Evolutionary conservation across 2,329 filamentous ascomycete species (phyloP), one percentile per base, ranked within the genome.

Genomic region (Fusarium setosum): DNA sequence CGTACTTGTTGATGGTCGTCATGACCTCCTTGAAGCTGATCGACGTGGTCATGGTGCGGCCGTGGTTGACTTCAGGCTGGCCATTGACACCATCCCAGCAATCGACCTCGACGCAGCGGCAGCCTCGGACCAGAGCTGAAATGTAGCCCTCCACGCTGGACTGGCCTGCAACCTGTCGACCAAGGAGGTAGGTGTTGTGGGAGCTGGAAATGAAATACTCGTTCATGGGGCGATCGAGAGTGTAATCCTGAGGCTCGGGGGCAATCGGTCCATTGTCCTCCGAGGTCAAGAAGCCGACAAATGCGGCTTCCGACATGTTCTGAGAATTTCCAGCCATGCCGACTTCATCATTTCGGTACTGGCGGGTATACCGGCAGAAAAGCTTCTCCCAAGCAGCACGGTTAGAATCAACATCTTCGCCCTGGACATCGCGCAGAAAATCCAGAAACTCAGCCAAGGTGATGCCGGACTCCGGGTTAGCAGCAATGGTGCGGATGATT

Each of bases 161-260:
- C 41, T 92, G 88, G 24, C 95, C 95, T 11, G 90, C 91, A 3
- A 98, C 90, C 76, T 99, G 96, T 53, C 94, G 90, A 13, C 96
- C 96, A 5, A 96, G 84, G 1, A 99, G 89, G 73, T 99, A 99
- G 0, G 96, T 99, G 79, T 99, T 99, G 83, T 99, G 96, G 2
- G 96, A 98, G 81, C 94, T 97, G 2, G 95, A 98, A 68, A 99
- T 96, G 82, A 94, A 97, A 78, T 99, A 99, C 75, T 98, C 95
- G 75, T 97, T 97, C 76, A 98, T 82, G 0, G 96, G 96, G 21
- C 92, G 88, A 73, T 97, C 89, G 54, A 97, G 87, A 6, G 82
- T 82, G 55, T 89, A 88, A 24, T 88, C 80, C 12, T 86, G 78
- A n/a, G 87, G 85, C 61, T 86, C 84, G 38, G 86, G 85, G 24